A percentile compares a stretch with the other conserved stretches of the same genome.
Conservation (phyloP, 2,329 filamentous ascomycete species). For the Colletotrichum australisinense region DNA sequence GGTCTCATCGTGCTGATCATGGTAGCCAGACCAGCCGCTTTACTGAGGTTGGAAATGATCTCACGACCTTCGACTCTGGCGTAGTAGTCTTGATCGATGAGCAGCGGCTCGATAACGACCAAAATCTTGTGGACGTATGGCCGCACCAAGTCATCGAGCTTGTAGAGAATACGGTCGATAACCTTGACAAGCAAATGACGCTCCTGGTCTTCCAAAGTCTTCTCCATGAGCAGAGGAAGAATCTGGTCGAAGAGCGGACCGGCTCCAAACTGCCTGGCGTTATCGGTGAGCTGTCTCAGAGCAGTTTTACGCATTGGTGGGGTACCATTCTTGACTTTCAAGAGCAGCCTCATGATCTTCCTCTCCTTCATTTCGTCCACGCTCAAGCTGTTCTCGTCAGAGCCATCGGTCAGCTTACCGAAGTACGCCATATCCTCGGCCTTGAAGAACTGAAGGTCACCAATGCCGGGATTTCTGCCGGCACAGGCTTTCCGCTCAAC, state of each 20-base stretch:
- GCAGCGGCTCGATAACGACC: slow-evolving; percentile 97
- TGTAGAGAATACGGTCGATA: slow-evolving; percentile 98
- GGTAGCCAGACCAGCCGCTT: slow-evolving; percentile 94
- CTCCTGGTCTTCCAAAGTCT: slow-evolving; percentile 96
- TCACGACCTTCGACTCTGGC: slow-evolving; percentile 97
- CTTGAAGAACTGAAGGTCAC: slow-evolving; percentile 98
- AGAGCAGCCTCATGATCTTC: slow-evolving; percentile 95
- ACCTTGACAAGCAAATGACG: slow-evolving; percentile 98
- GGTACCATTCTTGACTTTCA: slow-evolving; percentile 99
- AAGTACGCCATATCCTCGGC: slow-evolving; percentile 99
- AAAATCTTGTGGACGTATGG: slow-evolving; percentile 98
- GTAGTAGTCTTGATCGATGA: slow-evolving; percentile 99
- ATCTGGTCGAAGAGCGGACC: slow-evolving; percentile 97
- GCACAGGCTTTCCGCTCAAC: slow-evolving; percentile 87
- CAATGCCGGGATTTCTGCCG: slow-evolving; percentile 94
- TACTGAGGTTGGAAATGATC: slow-evolving; percentile 97
- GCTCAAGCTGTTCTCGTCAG: slow-evolving; percentile 89
- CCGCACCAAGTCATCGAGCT: slow-evolving; percentile 94
- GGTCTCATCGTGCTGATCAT: slow-evolving; percentile 99
- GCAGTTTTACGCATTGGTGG: slow-evolving; percentile 99
- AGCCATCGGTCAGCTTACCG: slow-evolving; percentile 93
- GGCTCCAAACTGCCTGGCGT: slow-evolving; percentile 94
- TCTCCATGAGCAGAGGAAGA: slow-evolving; percentile 96
- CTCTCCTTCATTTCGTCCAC: slow-evolving; percentile 97
- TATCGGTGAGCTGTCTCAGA: slow-evolving; percentile 95